Evolutionary conservation across 495 filamentous ascomycete species (phyloP), one percentile per base, ranked within the genome.

Genomic region (Penicillium roqueforti): DNA sequence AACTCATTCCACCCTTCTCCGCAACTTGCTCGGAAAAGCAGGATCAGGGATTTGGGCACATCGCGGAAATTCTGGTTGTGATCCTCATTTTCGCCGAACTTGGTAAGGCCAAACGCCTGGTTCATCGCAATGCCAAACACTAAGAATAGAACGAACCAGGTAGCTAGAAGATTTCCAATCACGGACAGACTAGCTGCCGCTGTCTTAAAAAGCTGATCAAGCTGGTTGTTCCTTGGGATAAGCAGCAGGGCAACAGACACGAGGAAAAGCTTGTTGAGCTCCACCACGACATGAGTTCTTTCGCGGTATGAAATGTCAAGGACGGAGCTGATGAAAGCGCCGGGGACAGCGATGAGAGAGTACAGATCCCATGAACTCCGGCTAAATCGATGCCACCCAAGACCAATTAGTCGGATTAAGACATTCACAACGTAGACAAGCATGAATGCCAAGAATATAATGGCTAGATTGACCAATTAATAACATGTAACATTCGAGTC

Each of bases 121-220:
- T 95, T 97, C 63, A 97, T 77, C 8, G 93, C 93, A 58, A 99
- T 97, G 28, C 92, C 95, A 68, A 88, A 99, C 13, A 96, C 91
- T 32, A 97, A 74, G 76, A 97, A 99, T 42, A 99, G 81, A 1
- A 97, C 89, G 56, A 96, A 87, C 93, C 93, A 99, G 0, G 95
- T 97, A 2, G 92, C 93, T 18, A 99, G 76, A 22, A 99, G 78
- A 65, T 96, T 99, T 50, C 86, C 83, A 63, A 99, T 97, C 13
- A 87, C 85, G 2, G 87, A 86, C 31, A 99, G 73, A 83, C 86
- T 91, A 38, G 93, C 93, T n/a, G 93, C 95, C 3, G 95, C 95
- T 14, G 93, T 99, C 72, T 99, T 99, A 83, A 97, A 99, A 6
- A 99, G 84, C 68, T 99, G 93, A 64, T 99, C 93, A 10, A 99